A percentile compares a stretch with the other conserved stretches of the same genome.
These are phyloP conservation scores for Neoarthrinium moseri DNA, from an alignment of 2,329 filamentous ascomycete species.

Conservation along the genomic window DNA sequence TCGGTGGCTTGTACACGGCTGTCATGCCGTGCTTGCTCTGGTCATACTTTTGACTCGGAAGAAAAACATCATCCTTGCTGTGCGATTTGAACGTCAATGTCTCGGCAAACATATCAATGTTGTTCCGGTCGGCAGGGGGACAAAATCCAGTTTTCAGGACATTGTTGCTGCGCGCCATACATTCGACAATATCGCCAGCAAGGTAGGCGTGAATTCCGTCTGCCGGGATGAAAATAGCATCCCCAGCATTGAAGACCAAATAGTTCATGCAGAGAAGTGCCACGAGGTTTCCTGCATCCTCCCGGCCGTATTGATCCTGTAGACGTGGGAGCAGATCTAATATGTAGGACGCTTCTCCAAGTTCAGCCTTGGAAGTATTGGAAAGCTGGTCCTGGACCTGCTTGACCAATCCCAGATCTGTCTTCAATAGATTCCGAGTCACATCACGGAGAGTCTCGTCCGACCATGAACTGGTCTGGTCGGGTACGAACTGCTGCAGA, in stretches of 20 bases:
- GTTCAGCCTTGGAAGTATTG: constrained; percentile 42
- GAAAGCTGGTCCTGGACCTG: constrained; percentile 52
- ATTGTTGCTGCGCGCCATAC: constrained; percentile 75
- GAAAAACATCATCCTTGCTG: constrained; percentile 51
- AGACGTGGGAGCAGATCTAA: constrained; percentile 64
- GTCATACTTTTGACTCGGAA: constrained; percentile 47
- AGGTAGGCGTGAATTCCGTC: constrained; percentile 76
- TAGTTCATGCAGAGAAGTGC: constrained; percentile 76
- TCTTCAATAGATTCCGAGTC: constrained; percentile 53
- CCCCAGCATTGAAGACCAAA: constrained; percentile 61
- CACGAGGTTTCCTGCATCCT: constrained; percentile 67
- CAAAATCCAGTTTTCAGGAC: constrained; percentile 76
- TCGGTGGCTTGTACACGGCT: constrained; percentile 61
- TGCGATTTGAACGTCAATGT: constrained; percentile 65
- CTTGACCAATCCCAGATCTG: constrained; percentile 50
- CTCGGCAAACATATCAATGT: constrained; percentile 60
- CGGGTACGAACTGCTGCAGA: constrained; percentile 52
- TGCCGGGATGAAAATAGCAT: constrained; percentile 69
- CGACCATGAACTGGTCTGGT: constrained; percentile 44
- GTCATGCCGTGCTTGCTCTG: constrained; percentile 60
- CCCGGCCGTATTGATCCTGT: constrained; percentile 59
- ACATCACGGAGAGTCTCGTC: constrained; percentile 57
- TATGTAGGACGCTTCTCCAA: constrained; percentile 56
- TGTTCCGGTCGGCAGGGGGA: constrained; percentile 62
- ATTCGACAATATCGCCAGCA: constrained; percentile 72